phyloP scores from a whole-genome alignment of 352 stramenopile species.

The Phytophthora idaei region DNA sequence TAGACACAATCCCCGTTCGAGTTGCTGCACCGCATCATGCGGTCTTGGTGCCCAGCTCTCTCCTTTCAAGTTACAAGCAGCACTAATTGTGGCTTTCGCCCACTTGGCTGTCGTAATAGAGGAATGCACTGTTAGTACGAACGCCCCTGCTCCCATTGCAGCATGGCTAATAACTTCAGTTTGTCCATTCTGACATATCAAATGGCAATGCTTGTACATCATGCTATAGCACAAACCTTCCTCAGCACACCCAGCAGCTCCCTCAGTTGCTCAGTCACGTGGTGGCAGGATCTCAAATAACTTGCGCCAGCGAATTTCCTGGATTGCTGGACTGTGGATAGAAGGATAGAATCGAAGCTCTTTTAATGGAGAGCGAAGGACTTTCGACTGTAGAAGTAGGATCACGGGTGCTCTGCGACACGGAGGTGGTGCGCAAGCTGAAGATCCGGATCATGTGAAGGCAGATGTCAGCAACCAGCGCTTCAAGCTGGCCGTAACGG shows the following conservation, averaged over 20 bases:
- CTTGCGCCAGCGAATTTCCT: slow-evolving; percentile 15
- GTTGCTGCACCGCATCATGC: no score
- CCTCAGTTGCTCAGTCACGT: slow-evolving; percentile 4
- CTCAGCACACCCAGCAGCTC: not conserved
- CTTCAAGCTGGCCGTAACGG: slow-evolving; percentile 6
- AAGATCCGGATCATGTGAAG: slow-evolving; percentile 17
- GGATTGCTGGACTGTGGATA: slow-evolving; percentile 1
- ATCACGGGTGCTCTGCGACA: slow-evolving; percentile 20
- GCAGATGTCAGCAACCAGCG: slow-evolving; percentile 10
- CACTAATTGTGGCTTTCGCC: no score
- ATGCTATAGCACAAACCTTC: not conserved
- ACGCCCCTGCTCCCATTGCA: no score
- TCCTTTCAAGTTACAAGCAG: no score
- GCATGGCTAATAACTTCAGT: not conserved
- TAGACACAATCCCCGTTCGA: no score
- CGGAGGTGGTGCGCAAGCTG: slow-evolving; percentile 10
- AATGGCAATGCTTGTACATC: not conserved
- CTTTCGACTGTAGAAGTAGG: slow-evolving; percentile 21
- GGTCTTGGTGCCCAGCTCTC: no score
- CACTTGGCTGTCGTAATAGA: no score
- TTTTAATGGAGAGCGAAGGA: not conserved
- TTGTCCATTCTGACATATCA: not conserved
- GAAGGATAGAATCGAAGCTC: not conserved
- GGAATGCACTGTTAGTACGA: no score
- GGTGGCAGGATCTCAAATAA: not conserved